Conservation (phyloP, 257 asterid genomes). For the Gentiana macrophylla region DNA sequence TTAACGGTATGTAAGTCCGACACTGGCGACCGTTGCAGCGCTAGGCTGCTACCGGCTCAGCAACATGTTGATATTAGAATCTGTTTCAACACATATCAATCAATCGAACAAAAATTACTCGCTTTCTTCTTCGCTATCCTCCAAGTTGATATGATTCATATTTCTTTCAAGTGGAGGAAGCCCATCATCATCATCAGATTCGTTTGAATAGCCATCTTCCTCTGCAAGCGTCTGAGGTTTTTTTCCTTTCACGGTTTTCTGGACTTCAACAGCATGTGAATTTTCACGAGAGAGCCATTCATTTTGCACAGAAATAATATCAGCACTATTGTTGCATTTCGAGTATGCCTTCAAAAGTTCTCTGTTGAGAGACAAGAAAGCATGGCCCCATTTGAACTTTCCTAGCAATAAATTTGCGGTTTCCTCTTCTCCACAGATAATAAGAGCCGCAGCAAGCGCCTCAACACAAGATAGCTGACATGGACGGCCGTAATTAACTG, state of each 20-base stretch:
- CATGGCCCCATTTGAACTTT: conserved; percentile 99
- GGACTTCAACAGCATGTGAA: conserved; percentile 22
- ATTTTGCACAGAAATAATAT: conserved; percentile 60
- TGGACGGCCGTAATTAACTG: conserved; percentile 94
- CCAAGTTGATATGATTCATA: conserved; percentile 63
- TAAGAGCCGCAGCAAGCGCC: conserved; percentile 93
- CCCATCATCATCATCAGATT: conserved; percentile 73
- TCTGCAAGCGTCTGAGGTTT: conserved; percentile 14
- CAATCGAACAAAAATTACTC: conserved; percentile 13
- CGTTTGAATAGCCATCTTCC: conserved; percentile 32
- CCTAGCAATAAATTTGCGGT: conserved; percentile 61
- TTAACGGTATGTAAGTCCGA: no score
- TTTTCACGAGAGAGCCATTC: conserved; percentile 76
- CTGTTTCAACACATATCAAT: no score
- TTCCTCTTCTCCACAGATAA: conserved; percentile 86
- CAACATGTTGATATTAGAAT: no score
- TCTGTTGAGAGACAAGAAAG: conserved; percentile 86
- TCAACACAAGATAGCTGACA: conserved; percentile 96
- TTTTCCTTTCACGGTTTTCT: conserved; percentile 33
- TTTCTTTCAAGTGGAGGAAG: conserved; percentile 96
- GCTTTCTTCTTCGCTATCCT: conserved; percentile 53
- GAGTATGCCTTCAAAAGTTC: conserved; percentile 85
- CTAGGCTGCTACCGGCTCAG: no score
- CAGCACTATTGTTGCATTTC: conserved; percentile 57
- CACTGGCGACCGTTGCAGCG: no score